Evolutionary conservation across 495 filamentous ascomycete genomes (phyloP), one percentile per base, ranked within the genome.

Genomic region (Lepidopterella palustris): DNA sequence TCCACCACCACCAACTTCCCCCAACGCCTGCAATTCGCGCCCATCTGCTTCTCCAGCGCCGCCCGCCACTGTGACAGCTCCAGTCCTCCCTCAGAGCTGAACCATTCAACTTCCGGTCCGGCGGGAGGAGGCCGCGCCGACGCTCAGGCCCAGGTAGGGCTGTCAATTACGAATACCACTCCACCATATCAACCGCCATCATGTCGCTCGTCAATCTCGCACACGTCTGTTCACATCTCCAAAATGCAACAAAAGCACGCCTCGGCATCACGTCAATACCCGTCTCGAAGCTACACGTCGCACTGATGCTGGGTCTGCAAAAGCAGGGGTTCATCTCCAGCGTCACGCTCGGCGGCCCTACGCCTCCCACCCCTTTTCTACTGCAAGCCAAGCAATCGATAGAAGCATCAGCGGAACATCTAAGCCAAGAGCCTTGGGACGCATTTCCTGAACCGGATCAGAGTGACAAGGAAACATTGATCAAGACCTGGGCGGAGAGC

Each of bases 131-230:
- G 39, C 20, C 39, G 32, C 32, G n/a, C n/a, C 32, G 8, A 21
- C 21, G 3, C 25, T 26, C 24, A 35, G 45, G 59, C 55, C 59
- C 60, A 25, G 32, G 50, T 45, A 52, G 57, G 56, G 59, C 54
- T 24, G 20, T 27, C 27, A 45, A 15, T 28, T 54, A 40, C 10
- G 47, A 24, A 32, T 25, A 27, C 13, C 64, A 29, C 55, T 40
- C 32, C 54, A 35, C 63, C 68, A 50, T 59, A 62, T 58, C 59
- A 23, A 13, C 63, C 40, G 20, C 66, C 58, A 68, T 59, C 50
- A 97, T 97, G 93, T 95, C 90, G 69, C 85, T 98, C 77, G 79
- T 83, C 69, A 83, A 84, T 73, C 82, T 97, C 66, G 75, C 84
- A 53, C 73, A 92, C 79, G 81, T 90, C 67, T 95, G 89, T 76